Evolutionary conservation across 2,329 filamentous ascomycete genomes (phyloP).

Genomic region (Trichoderma sp.): DNA sequence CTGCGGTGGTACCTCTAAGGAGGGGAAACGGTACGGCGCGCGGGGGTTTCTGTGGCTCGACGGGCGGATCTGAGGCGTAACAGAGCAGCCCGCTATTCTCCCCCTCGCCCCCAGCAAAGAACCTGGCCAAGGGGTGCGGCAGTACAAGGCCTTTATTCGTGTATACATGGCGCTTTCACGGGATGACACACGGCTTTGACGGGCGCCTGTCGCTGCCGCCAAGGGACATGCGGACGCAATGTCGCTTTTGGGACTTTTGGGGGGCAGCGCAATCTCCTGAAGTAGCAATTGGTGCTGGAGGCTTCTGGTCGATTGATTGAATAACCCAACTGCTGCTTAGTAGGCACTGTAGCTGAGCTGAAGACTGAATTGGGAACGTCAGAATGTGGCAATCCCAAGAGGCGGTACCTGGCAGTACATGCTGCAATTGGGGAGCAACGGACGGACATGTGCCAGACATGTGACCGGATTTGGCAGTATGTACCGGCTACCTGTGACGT

Average conservation of each 20-base stretch:
- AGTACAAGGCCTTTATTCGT: neutral
- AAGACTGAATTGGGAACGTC: neutral
- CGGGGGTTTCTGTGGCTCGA: neutral
- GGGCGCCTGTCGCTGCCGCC: neutral
- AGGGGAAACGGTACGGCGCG: constrained; percentile 15
- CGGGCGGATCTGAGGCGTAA: neutral
- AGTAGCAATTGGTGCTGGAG: neutral
- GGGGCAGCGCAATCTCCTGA: neutral
- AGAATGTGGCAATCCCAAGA: neutral
- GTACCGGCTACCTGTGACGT: neutral
- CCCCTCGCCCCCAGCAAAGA: neutral
- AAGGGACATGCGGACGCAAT: neutral
- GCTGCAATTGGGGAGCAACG: neutral
- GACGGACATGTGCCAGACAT: neutral
- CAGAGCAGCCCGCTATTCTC: neutral
- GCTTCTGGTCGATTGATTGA: neutral
- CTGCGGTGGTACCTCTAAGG: neutral
- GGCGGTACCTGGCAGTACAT: constrained; percentile 3
- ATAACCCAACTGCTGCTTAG: neutral
- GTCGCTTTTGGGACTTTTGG: neutral
- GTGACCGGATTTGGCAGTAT: neutral
- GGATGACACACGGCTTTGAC: neutral
- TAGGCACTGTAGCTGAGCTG: neutral
- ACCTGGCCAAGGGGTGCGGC: constrained; percentile 1
- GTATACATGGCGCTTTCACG: neutral